phyloP scores from a whole-genome alignment of 805 yeast species.

The Debaryomyces tyrocola region DNA sequence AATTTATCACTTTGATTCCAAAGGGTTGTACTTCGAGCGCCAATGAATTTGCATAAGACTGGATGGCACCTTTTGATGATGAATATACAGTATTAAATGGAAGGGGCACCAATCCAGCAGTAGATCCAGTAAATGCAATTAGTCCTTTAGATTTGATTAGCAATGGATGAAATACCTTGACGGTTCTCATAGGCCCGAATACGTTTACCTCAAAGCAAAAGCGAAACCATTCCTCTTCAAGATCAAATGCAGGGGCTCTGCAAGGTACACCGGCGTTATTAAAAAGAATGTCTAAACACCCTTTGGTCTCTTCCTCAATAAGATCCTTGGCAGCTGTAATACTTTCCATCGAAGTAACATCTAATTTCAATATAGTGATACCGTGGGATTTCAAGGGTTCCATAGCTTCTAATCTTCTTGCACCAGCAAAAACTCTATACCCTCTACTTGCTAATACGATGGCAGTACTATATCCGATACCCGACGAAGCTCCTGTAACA shows the following conservation, averaged over 20 bases:
- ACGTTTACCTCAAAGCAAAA: conserved; percentile 35
- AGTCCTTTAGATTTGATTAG: conserved; percentile 34
- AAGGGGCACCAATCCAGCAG: conserved; percentile 27
- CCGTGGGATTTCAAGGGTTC: conserved; percentile 25
- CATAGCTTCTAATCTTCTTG: conserved; percentile 28
- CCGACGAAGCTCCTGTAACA: conserved; percentile 53
- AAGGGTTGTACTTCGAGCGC: conserved; percentile 16
- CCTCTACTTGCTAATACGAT: conserved; percentile 43
- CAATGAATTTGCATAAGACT: conserved; percentile 16
- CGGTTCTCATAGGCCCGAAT: conserved; percentile 36
- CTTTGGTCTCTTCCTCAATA: conserved; percentile 26
- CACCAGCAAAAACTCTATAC: conserved; percentile 36
- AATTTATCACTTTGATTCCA: conserved; percentile 17
- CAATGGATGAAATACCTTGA: conserved; percentile 29
- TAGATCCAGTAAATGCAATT: conserved; percentile 38
- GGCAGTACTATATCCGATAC: conserved; percentile 47
- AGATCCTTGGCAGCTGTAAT: conserved; percentile 20
- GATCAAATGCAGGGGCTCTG: conserved; percentile 29
- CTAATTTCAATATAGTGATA: conserved; percentile 28
- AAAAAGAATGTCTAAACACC: conserved; percentile 36
- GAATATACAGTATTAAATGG: conserved; percentile 35
- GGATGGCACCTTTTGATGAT: conserved; percentile 30
- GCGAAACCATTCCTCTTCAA: conserved; percentile 19
- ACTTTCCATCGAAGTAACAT: conserved; percentile 33
- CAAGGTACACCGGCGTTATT: conserved; percentile 41